Base-by-base conservation (phyloP, 352 stramenopile species). In the Aphanomyces cochlioides region DNA sequence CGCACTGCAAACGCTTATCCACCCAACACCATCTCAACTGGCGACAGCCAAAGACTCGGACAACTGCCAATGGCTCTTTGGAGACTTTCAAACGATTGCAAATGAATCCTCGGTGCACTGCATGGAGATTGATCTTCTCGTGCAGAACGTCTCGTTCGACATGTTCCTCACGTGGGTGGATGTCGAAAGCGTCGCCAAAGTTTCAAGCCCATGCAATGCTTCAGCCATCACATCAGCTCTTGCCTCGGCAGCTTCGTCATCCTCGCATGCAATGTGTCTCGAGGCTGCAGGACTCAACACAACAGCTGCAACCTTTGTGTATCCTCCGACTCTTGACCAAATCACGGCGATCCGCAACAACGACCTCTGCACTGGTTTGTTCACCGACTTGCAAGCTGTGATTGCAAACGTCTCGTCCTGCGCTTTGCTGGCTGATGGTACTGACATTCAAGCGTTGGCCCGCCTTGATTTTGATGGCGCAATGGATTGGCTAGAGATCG, bases 121-220 rank as follows among this genome's bases (percentile, higher is more conserved):
- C 2, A n/a, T n/a, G 43, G 43, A 50, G 10, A 12, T 50, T 50
- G 43, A 50, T 50, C 10, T 50, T n/a, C 10, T 50, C 43, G 43
- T n/a, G 10, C 10, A 50, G 10, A 50, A 50, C 43, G 17, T 50
- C 43, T n/a, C 43, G 17, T 50, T n/a, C 43, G 17, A 50, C 43
- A 50, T 50, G 43, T 50, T 50, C 17, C 43, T 50, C 43, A n/a
- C 43, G 43, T 50, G 43, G 43, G 43, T 50, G 10, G 43, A 50
- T n/a, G 17, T 50, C 17, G 1, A n/a, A 12, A n/a, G 10, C 10
- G 10, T 50, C 10, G 10, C 43, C 43, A 50, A 50, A 50, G 43
- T 2, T 12, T 12, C 43, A n/a, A n/a, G 10, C 43, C 10, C 43
- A n/a, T 50, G 43, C 43, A 50, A 50, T n/a, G 10, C 10, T n/a